Percentiles rank a stretch among this genome's conserved stretches.
phyloP scores from a whole-genome alignment of 2,329 filamentous ascomycete species.

The Zymoseptoria passerinii region DNA sequence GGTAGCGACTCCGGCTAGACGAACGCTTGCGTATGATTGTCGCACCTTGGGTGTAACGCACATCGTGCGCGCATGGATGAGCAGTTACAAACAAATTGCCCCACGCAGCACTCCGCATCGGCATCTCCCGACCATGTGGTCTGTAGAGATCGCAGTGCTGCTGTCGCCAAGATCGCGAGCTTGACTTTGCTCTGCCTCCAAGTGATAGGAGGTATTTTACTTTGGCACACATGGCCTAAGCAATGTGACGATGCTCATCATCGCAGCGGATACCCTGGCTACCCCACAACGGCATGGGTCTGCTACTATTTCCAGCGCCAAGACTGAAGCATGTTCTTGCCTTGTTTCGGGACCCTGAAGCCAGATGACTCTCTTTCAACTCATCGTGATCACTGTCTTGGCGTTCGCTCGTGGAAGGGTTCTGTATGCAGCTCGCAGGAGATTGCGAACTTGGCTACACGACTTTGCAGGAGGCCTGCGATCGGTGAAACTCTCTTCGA shows the following conservation, averaged over 20 bases:
- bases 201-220: neutral
- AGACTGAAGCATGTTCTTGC: neutral
- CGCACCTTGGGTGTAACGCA: too few relatives aligned
- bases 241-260: neutral
- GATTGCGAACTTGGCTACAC: neutral
- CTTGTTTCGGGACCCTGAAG: neutral
- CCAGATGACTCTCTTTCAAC: neutral
- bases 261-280: neutral
- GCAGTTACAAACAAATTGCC: too few relatives aligned
- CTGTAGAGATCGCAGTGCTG: too few relatives aligned
- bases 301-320: neutral
- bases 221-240: neutral
- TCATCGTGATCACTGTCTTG: neutral
- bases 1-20: too few relatives aligned
- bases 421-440: neutral
- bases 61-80: too few relatives aligned
- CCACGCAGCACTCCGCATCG: too few relatives aligned
- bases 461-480: neutral
- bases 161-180: neutral
- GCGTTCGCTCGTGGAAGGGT: neutral
- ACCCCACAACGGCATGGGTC: neutral
- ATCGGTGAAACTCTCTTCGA: neutral
- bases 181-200: neutral
- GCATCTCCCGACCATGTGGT: too few relatives aligned
- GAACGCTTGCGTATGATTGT: too few relatives aligned